Percentiles rank a stretch among this genome's conserved stretches.
These are phyloP conservation scores for Aspergillus ibericus DNA, from an alignment of 2,329 filamentous ascomycete species.

Conservation along the genomic window DNA sequence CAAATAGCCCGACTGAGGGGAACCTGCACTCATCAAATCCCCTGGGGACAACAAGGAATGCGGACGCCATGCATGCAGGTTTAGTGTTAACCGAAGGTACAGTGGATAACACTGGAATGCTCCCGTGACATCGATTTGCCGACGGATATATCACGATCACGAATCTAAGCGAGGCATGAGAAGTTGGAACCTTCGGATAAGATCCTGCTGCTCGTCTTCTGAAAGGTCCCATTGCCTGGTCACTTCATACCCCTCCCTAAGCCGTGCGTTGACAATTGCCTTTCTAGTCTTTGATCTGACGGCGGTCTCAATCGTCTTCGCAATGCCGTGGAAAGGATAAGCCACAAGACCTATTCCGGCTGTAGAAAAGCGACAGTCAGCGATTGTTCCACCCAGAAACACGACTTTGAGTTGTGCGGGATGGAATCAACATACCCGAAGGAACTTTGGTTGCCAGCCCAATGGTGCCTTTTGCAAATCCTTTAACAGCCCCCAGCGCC, in stretches of 20 bases:
- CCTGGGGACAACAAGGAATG: too few species aligned
- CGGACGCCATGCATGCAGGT: too few species aligned
- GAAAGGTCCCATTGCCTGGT: neutral
- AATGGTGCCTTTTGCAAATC: slow-evolving; percentile 35
- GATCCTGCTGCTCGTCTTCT: neutral
- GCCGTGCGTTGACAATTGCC: slow-evolving; percentile 22
- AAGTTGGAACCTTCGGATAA: slow-evolving; percentile 10
- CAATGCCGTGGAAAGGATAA: slow-evolving; percentile 35
- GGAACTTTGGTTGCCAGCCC: slow-evolving; percentile 24
- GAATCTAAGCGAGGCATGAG: neutral
- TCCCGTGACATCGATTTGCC: neutral
- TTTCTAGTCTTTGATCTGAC: slow-evolving; percentile 27
- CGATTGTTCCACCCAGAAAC: neutral
- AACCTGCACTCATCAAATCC: too few species aligned
- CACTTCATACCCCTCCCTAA: slow-evolving; percentile 19
- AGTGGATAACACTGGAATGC: too few species aligned
- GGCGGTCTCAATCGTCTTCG: slow-evolving; percentile 32
- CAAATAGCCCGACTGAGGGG: too few species aligned
- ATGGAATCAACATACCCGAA: slow-evolving; percentile 21
- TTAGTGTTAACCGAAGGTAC: too few species aligned
- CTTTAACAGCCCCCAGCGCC: slow-evolving; percentile 32
- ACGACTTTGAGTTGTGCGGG: neutral
- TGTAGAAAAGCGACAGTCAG: slow-evolving; percentile 2
- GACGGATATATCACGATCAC: neutral
- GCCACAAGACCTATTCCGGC: slow-evolving; percentile 31